phyloP scores from a whole-genome alignment of 768 basidiomycete genomes.

The Russula brevipes region DNA sequence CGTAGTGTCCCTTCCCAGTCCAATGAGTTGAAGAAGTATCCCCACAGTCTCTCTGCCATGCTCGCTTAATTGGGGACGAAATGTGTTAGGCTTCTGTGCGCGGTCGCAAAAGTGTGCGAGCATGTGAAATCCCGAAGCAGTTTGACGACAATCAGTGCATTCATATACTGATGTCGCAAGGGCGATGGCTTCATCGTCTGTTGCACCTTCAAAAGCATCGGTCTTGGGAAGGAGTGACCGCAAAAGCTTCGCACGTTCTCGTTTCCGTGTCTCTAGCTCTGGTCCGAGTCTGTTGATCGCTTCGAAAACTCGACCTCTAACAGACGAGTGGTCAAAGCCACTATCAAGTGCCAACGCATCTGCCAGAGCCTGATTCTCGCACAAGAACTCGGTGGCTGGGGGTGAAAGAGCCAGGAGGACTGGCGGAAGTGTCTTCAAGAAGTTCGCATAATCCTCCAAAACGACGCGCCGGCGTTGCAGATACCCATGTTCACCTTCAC shows the following conservation, averaged over 20 bases:
- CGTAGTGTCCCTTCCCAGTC: slow-evolving; percentile 2
- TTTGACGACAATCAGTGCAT: slow-evolving; percentile 2
- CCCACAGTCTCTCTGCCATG: slow-evolving; percentile 1
- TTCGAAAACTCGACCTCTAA: not conserved
- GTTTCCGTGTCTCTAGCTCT: not conserved
- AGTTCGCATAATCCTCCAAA: not conserved
- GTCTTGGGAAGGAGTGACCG: slow-evolving; percentile 9
- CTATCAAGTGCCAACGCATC: not conserved
- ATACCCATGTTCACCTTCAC: not conserved
- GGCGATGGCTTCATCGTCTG: not conserved
- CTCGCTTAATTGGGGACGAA: not conserved
- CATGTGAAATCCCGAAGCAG: slow-evolving; percentile 9
- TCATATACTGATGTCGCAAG: slow-evolving; percentile 15
- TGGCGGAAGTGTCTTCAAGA: not conserved
- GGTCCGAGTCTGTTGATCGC: not conserved
- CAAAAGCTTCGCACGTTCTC: not conserved
- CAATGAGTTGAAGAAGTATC: slow-evolving; percentile 1
- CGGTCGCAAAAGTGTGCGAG: slow-evolving; percentile 9
- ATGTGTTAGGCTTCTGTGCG: not conserved
- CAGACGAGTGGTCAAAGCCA: not conserved
- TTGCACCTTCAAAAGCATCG: not conserved
- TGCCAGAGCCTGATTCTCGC: slow-evolving; percentile 5
- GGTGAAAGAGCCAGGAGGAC: slow-evolving; percentile 9
- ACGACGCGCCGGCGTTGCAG: not conserved
- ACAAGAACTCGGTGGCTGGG: slow-evolving; percentile 1